Evolutionary conservation across 495 filamentous ascomycete species (phyloP), one percentile per base, ranked within the genome.

Genomic region (Xylaria telfairii): DNA sequence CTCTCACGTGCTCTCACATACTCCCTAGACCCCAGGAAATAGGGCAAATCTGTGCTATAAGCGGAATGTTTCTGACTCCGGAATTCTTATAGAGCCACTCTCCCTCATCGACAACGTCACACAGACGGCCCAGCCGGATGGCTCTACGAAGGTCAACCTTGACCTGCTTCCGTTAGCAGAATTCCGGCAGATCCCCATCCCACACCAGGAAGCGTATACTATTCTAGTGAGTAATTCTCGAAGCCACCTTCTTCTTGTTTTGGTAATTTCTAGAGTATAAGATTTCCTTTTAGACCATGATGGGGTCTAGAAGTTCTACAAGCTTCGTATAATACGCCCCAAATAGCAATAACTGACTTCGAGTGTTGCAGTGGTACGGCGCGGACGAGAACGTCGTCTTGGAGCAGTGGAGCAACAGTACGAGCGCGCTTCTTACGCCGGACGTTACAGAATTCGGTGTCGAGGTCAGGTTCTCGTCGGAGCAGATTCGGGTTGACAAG

Each of bases 21-120:
- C 12, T 30, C 46, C n/a, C 46, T 0, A 0, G 3, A 4, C 46
- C 8, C 46, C 10, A 5, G 9, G 46, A 24, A 49, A 49, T 3
- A 24, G 24, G 46, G 19, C 8, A 24, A 15, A 24, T 21, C n/a
- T 49, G 12, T 28, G 21, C 2, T 30, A 30, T 6, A 17, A 17
- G 24, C 39, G 1, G 26, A 17, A 30, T 12, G 51, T 37, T 37
- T 3, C 56, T 59, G 8, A 59, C 56, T 59, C 17, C 2, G 19
- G 17, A 37, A 37, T 37, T 37, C 30, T 34, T 37, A 34, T n/a
- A 59, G 56, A 56, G 2, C 39, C 47, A 26, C 61, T 76, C 56
- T 47, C 56, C 5, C 44, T 76, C 3, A 63, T 76, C 63, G 75
- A 76, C 10, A 73, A 76, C 15, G 24, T 75, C 42, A 76, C 73